Evolutionary conservation across 306 rosid genomes (phyloP).

Genomic region (Dryas alaskensis): DNA sequence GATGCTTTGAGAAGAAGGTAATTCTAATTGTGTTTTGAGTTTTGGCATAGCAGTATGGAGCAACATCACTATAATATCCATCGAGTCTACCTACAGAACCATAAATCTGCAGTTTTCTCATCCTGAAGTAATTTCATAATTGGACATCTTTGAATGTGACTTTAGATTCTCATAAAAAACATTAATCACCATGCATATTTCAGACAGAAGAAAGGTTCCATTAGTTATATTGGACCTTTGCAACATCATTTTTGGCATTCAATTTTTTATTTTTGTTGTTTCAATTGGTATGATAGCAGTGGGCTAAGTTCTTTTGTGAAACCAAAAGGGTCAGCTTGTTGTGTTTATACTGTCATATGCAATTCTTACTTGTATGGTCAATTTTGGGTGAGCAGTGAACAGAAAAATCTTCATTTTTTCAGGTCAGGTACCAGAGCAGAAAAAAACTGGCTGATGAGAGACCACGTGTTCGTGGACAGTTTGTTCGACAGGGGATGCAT

Average conservation of each 20-base stretch:
- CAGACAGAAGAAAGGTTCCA: not conserved
- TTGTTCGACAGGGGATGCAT: slow-evolving; percentile 26
- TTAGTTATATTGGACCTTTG: not conserved
- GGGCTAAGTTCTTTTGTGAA: too few species aligned
- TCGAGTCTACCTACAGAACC: not conserved
- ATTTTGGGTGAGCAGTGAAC: not conserved
- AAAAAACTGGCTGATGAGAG: slow-evolving; percentile 38
- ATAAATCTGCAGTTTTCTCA: not conserved
- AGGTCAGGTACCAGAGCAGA: slow-evolving; percentile 43
- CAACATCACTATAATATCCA: not conserved
- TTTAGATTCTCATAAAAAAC: not conserved
- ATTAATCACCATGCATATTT: not conserved
- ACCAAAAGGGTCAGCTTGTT: too few species aligned
- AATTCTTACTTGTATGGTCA: not conserved
- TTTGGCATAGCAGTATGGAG: not conserved
- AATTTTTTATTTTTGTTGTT: not conserved
- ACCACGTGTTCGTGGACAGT: slow-evolving; percentile 37
- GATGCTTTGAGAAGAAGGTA: slow-evolving; percentile 60
- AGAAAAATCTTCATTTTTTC: not conserved
- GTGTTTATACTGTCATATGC: too few species aligned
- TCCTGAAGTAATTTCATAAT: not conserved
- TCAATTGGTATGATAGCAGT: too few species aligned
- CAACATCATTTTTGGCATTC: not conserved
- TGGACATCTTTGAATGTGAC: not conserved
- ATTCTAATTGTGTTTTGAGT: not conserved